These are phyloP conservation scores for Massarina eburnea DNA, from an alignment of 2,329 filamentous ascomycete genomes.

Conservation along the genomic window DNA sequence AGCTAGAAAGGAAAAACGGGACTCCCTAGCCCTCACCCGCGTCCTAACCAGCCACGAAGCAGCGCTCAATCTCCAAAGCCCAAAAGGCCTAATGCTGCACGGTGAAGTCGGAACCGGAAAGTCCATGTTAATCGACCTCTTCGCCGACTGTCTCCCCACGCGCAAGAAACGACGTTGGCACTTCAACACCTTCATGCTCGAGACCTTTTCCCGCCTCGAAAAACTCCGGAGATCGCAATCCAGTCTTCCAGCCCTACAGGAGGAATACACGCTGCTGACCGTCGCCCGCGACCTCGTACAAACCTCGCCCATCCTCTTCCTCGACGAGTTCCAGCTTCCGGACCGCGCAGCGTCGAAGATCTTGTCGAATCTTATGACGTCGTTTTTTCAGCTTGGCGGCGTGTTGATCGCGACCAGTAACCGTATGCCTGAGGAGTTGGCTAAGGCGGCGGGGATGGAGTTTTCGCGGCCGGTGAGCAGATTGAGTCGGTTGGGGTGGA, in stretches of 20 bases:
- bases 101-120: constrained; percentile 84
- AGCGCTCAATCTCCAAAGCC: constrained; percentile 71
- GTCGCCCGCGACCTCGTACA: constrained; percentile 76
- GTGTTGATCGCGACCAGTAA: constrained; percentile 81
- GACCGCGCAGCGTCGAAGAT: constrained; percentile 78
- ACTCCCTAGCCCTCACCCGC: constrained; percentile 64
- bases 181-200: constrained; percentile 85
- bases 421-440: constrained; percentile 79
- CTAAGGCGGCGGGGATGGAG: constrained; percentile 71
- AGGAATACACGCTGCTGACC: constrained; percentile 71
- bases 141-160: constrained; percentile 76
- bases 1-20: constrained; percentile 54
- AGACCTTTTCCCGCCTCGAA: constrained; percentile 73
- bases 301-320: constrained; percentile 73
- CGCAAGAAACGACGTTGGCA: constrained; percentile 75
- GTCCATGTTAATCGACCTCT: constrained; percentile 79
- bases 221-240: constrained; percentile 54
- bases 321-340: constrained; percentile 83
- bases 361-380: constrained; percentile 74
- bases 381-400: constrained; percentile 80
- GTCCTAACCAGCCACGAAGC: constrained; percentile 71
- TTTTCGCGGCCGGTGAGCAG: constrained; percentile 60
- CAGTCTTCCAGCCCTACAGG: constrained; percentile 25
- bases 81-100: constrained; percentile 73
- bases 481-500: constrained; percentile 36